Evolutionary conservation across 768 basidiomycete genomes (phyloP).

Genomic region (Lepiota venenata): DNA sequence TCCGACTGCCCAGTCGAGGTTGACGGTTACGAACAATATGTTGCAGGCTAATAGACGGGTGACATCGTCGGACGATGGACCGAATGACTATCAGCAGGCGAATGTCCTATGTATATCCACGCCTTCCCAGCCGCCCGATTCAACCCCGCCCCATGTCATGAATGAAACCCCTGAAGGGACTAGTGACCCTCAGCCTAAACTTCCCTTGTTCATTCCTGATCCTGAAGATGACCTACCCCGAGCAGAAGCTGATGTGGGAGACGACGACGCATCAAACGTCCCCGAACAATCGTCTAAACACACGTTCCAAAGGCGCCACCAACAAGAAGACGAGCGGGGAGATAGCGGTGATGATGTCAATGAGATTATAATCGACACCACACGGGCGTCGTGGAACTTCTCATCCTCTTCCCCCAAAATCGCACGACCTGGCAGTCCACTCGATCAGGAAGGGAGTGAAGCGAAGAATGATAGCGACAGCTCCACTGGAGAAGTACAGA

Average conservation of each 20-base stretch:
- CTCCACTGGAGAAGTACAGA: too few species aligned
- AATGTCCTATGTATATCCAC: neutral
- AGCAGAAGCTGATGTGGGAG: neutral
- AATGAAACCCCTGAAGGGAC: neutral
- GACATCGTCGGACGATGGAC: neutral
- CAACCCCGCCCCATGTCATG: too few species aligned
- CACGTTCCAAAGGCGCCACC: neutral
- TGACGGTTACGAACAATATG: neutral
- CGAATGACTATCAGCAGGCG: neutral
- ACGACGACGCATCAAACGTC: slow-evolving; percentile 9
- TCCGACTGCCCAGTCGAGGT: neutral
- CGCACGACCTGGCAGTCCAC: neutral
- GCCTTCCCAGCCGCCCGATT: too few species aligned
- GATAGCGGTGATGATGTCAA: neutral
- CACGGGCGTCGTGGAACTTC: slow-evolving; percentile 20
- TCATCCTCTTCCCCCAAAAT: slow-evolving; percentile 26
- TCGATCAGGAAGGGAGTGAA: slow-evolving; percentile 3
- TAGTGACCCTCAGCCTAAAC: neutral
- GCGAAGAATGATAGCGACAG: neutral
- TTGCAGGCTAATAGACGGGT: neutral
- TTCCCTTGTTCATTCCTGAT: slow-evolving; percentile 12
- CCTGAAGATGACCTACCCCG: slow-evolving; percentile 1
- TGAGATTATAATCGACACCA: slow-evolving; percentile 18
- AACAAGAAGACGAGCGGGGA: neutral
- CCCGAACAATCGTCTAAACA: slow-evolving; percentile 13